Percentiles rank a stretch among this genome's conserved stretches.
phyloP scores from a whole-genome alignment of 2,329 filamentous ascomycete genomes.

The Tolypocladium sp. region DNA sequence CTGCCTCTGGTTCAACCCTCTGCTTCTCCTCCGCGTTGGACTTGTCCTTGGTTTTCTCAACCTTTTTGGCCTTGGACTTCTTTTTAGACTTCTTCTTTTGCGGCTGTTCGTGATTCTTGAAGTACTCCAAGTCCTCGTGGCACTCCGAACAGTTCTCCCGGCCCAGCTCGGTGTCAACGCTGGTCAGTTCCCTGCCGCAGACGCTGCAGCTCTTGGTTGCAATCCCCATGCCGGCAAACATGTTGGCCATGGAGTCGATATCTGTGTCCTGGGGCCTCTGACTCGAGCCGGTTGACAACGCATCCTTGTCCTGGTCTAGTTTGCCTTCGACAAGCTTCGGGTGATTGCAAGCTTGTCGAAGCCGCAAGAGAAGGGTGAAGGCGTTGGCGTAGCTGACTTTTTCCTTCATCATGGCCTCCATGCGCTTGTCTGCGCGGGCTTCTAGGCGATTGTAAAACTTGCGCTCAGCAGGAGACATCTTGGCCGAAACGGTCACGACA shows the following conservation, averaged over 20 bases:
- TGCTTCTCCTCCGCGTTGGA: slow-evolving; percentile 8
- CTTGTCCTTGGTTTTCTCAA: slow-evolving; percentile 7
- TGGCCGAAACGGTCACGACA: slow-evolving; percentile 68
- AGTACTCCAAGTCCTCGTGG: slow-evolving; percentile 60
- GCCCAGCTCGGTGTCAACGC: slow-evolving; percentile 30
- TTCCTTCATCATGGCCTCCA: slow-evolving; percentile 80
- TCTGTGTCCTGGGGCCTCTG: slow-evolving; percentile 50
- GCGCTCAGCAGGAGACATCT: slow-evolving; percentile 72
- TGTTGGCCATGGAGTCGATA: slow-evolving; percentile 73
- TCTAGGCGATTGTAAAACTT: slow-evolving; percentile 81
- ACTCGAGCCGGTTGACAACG: slow-evolving; percentile 55
- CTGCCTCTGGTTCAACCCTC: slow-evolving; percentile 7
- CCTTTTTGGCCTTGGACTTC: slow-evolving; percentile 4
- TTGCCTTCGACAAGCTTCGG: slow-evolving; percentile 80
- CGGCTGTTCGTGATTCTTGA: slow-evolving; percentile 37
- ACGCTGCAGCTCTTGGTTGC: slow-evolving; percentile 72
- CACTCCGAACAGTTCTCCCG: slow-evolving; percentile 62
- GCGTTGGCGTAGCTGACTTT: slow-evolving; percentile 88
- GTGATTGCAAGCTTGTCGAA: slow-evolving; percentile 93
- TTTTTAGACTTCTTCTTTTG: slow-evolving; percentile 22
- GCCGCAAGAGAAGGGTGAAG: slow-evolving; percentile 78
- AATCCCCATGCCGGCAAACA: slow-evolving; percentile 79
- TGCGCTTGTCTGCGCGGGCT: slow-evolving; percentile 72
- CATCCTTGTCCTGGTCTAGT: slow-evolving; percentile 80
- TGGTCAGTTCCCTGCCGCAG: slow-evolving; percentile 61